These are phyloP conservation scores for Kregervanrija pseudodelftensis DNA, from an alignment of 805 yeast species.

Conservation along the genomic window DNA sequence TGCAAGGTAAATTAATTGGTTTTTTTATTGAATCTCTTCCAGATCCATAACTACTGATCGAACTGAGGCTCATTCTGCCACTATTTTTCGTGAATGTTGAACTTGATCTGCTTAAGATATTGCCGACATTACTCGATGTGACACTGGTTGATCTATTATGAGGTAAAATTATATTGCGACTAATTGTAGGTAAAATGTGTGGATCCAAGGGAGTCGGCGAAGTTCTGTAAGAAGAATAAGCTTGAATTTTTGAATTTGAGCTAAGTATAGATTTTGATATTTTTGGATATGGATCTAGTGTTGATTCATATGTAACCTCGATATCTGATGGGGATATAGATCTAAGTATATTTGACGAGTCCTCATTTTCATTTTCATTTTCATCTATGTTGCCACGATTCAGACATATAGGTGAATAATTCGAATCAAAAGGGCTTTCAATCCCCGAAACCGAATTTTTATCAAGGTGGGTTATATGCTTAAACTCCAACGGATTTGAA, in stretches of 20 bases:
- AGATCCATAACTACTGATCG: background rate
- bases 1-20: slow-evolving; percentile 1
- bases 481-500: slow-evolving; percentile 28
- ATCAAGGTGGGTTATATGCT: slow-evolving; percentile 29
- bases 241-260: slow-evolving; percentile 9
- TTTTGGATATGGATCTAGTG: slow-evolving; percentile 9
- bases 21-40: background rate
- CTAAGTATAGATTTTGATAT: slow-evolving; percentile 6
- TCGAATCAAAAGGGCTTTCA: slow-evolving; percentile 17
- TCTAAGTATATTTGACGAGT: background rate
- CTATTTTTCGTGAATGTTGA: slow-evolving; percentile 5
- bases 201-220: slow-evolving; percentile 16
- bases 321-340: background rate
- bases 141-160: slow-evolving; percentile 5
- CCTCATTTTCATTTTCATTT: background rate
- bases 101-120: background rate
- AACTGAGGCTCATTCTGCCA: slow-evolving; percentile 6
- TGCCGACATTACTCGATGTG: background rate
- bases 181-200: background rate
- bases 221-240: slow-evolving; percentile 27
- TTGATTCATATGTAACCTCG: slow-evolving; percentile 1
- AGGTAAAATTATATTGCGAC: slow-evolving; percentile 1
- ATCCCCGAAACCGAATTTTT: slow-evolving; percentile 24
- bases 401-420: slow-evolving; percentile 2
- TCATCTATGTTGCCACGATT: background rate